Evolutionary conservation across 768 basidiomycete genomes (phyloP), one percentile per base, ranked within the genome.

Genomic region (Neoboletus brunneissimus): DNA sequence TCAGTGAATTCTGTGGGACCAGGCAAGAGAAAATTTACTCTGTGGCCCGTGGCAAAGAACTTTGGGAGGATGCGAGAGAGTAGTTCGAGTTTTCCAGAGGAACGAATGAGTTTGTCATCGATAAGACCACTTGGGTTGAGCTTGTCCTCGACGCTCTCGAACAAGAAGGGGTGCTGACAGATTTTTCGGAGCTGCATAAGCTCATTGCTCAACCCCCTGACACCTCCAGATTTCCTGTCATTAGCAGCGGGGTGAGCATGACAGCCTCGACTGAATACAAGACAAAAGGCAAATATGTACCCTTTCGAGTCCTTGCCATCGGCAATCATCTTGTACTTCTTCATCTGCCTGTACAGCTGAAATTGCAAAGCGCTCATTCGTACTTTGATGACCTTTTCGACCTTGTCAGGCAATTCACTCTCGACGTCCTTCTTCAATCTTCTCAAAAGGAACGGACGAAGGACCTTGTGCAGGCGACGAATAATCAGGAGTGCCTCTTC

Each of bases 401-500:
- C 92, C 79, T 98, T 97, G 72, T 97, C 94, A 2, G 95, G 95
- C 63, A 98, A 72, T 74, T 97, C 94, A 61, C 85, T 86, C 78
- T 98, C 94, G 58, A 98, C 95, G 66, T 98, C 94, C 77, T 94
- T 95, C 81, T 98, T 98, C 76, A 97, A 74, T 41, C 94, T 78
- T 62, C 94, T 83, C 49, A 98, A 78, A 69, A 98, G 80, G 85
- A 98, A 98, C 16, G 95, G 94, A 40, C 95, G 83, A 23, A 98
- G 82, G 68, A 98, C 94, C 75, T 98, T 98, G 66, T 97, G 94
- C 72, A 93, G 73, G 67, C 97, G 95, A 53, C 95, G 88, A 69
- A 99, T 97, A 67, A 99, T 93, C 54, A 98, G 88, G 37, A 98
- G 80, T 4, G 93, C 91, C 78, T 99, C 97, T 89, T 98, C 97